Conservation (phyloP, 2,329 filamentous ascomycete genomes). For the Xylariomycetidae sp. region DNA sequence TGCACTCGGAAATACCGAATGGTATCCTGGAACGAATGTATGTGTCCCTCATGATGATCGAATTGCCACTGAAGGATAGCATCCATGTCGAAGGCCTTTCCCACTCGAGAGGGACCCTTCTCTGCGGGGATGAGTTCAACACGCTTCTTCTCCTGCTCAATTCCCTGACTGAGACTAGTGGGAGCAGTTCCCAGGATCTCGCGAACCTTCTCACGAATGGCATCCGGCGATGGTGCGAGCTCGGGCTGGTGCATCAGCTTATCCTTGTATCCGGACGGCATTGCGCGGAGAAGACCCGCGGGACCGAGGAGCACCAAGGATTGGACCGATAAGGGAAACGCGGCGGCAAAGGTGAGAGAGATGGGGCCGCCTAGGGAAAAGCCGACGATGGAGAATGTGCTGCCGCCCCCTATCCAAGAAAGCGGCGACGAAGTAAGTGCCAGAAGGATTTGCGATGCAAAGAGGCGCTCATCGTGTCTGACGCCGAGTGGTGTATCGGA, state of each 20-base stretch:
- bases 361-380: conserved; percentile 18
- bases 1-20: conserved; percentile 13
- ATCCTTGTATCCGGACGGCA: conserved; percentile 17
- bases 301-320: conserved; percentile 16
- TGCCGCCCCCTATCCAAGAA: conserved; percentile 12
- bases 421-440: conserved; percentile 14
- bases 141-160: conserved; percentile 7
- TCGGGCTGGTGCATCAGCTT: conserved; percentile 15
- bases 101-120: conserved; percentile 10
- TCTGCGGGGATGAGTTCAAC: conserved; percentile 1
- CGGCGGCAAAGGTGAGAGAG: conserved; percentile 13
- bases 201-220: conserved; percentile 16
- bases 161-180: conserved; percentile 8
- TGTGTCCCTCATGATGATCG: conserved; percentile 17
- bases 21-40: conserved; percentile 19
- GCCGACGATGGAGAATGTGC: conserved; percentile 13
- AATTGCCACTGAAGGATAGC: conserved; percentile 19
- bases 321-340: conserved; percentile 8
- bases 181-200: conserved; percentile 13
- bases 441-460: conserved; percentile 13
- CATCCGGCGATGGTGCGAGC: conserved; percentile 9
- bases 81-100: conserved; percentile 16
- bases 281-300: conserved; percentile 13
- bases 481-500: conserved; percentile 18
- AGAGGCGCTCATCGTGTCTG: conserved; percentile 15